Conservation (phyloP, 306 rosid species). For the Bauhinia variegata region DNA sequence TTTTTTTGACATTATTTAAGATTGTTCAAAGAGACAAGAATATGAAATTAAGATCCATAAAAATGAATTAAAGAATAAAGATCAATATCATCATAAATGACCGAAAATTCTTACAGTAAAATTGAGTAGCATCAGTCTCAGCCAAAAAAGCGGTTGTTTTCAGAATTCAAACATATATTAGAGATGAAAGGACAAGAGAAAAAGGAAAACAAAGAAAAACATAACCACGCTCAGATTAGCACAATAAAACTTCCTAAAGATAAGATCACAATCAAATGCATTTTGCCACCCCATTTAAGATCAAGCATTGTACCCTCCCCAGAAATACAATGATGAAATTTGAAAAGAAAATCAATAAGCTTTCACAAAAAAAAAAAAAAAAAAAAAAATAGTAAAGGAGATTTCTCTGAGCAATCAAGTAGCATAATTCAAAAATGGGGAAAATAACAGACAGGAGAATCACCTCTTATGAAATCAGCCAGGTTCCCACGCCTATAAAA, state of each 20-base stretch:
- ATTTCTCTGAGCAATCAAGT: constrained; percentile 17
- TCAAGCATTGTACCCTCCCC: constrained; percentile 21
- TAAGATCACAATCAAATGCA: constrained; percentile 9
- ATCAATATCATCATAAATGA: not conserved
- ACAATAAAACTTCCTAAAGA: constrained; percentile 8
- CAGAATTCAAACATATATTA: constrained; percentile 7
- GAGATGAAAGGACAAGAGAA: not conserved
- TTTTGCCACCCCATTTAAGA: constrained; percentile 19
- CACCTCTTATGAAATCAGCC: constrained; percentile 82
- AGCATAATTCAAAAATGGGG: constrained; percentile 21
- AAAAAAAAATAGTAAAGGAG: not conserved
- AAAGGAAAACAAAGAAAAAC: not conserved
- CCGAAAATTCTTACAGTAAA: not conserved
- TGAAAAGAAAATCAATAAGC: constrained; percentile 12
- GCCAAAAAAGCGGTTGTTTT: not conserved
- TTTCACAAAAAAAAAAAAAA: constrained; percentile 26
- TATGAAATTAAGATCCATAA: not conserved
- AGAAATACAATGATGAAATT: constrained; percentile 28
- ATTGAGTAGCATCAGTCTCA: constrained; percentile 7
- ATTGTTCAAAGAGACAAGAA: not conserved
- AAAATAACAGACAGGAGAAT: not conserved
- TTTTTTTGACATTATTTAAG: too few relatives aligned
- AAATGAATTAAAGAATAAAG: constrained; percentile 3
- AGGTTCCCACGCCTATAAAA: constrained; percentile 73
- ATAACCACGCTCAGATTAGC: not conserved